These are phyloP conservation scores for Exidia glandulosa DNA, from an alignment of 768 basidiomycete genomes.

Conservation along the genomic window DNA sequence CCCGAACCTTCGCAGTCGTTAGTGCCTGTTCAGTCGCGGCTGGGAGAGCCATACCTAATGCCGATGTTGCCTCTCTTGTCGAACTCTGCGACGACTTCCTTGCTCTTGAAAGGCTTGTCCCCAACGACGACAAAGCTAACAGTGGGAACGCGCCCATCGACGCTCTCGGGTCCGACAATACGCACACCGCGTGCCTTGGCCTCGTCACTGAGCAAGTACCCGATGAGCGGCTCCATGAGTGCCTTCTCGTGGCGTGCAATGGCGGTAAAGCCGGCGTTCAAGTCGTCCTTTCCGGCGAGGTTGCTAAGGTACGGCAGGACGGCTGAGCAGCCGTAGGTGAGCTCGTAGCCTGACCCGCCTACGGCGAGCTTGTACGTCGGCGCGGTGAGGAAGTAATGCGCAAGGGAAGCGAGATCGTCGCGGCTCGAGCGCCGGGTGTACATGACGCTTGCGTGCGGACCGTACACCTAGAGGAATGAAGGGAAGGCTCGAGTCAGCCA, in stretches of 20 bases:
- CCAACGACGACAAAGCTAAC: constrained; percentile 62
- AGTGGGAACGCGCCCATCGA: constrained; percentile 46
- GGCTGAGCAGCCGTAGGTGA: constrained; percentile 47
- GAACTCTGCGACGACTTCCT: constrained; percentile 51
- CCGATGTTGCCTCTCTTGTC: constrained; percentile 54
- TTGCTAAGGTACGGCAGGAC: constrained; percentile 49
- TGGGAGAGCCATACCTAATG: too few relatives aligned
- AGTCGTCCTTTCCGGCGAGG: constrained; percentile 12
- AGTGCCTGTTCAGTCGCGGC: background rate
- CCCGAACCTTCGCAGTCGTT: too few relatives aligned
- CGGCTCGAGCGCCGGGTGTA: constrained; percentile 46
- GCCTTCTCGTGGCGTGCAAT: constrained; percentile 53
- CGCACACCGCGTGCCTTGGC: constrained; percentile 50
- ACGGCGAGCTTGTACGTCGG: constrained; percentile 54
- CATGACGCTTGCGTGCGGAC: constrained; percentile 56
- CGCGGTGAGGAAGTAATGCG: constrained; percentile 54
- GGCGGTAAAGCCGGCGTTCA: constrained; percentile 5
- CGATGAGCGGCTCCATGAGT: constrained; percentile 43
- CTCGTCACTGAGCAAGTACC: constrained; percentile 38
- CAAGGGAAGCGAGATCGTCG: constrained; percentile 45
- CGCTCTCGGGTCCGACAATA: constrained; percentile 48
- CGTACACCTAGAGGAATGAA: constrained; percentile 58
- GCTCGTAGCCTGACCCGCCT: constrained; percentile 67
- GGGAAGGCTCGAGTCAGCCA: background rate
- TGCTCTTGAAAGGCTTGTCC: constrained; percentile 43